Base-by-base conservation (phyloP, 352 stramenopile genomes). In the Pythium sp. region DNA sequence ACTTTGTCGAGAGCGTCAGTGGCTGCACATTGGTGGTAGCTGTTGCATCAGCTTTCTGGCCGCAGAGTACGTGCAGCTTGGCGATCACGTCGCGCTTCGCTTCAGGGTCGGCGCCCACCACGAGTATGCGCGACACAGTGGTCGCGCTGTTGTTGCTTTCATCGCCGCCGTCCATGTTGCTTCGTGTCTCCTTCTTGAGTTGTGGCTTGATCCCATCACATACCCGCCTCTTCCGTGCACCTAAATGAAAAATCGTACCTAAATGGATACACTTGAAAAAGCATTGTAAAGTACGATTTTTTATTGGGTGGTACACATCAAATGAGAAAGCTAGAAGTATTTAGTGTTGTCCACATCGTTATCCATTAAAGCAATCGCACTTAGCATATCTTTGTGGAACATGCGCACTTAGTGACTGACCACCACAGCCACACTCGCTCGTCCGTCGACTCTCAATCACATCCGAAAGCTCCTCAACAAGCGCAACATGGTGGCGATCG, bases 1-100 rank as follows among this genome's bases (percentile, higher is more conserved):
- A 93, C 70, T 92, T 91, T 47, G 80, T 91, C 56, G 72, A 59
- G 32, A 93, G 68, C 15, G 68, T 75, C 64, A 91, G 72, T 41
- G 64, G 43, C 67, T 75, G 60, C 30, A 68, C 58, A 20, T 69
- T 30, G 55, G 22, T 47, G 26, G n/a, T 20, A 30, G 22, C 15
- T 41, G 58, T 12, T 14, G 43, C 20, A 36, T 20, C 3, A 11
- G 30, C 9, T 30, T 67, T 59, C 46, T 81, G 72, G 4, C 61
- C 71, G 20, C 77, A 85, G 32, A 83, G 72, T 3, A 77, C n/a
- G 5, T 65, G 58, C 1, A 91, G 69, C 34, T 68, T 65, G 43
- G 49, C 32, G 15, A 84, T 18, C 1, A 89, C 69, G 9, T 54
- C 46, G 15, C 36, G 46, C 0, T 72, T 72, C 12, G 62, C 67